Percentiles rank a stretch among this genome's conserved stretches.
Evolutionary conservation across 2,329 filamentous ascomycete genomes (phyloP).

Genomic region (Tolypocladium tundrense): DNA sequence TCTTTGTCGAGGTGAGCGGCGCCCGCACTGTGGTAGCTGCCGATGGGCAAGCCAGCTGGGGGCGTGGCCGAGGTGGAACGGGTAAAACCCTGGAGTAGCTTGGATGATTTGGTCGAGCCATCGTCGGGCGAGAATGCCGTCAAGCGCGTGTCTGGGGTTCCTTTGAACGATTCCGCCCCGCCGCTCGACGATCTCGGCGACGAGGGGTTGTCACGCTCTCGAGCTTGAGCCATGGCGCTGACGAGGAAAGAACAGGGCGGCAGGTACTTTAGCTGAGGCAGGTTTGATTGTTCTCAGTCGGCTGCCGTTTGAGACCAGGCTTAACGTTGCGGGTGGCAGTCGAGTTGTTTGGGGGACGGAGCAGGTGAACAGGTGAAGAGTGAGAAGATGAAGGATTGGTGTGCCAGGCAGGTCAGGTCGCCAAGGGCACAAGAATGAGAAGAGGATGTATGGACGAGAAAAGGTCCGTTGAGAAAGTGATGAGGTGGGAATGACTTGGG

Average conservation of each 20-base stretch:
- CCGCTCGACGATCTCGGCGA: conserved; percentile 43
- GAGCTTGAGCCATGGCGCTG: conserved; percentile 26
- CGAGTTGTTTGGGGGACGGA: not conserved
- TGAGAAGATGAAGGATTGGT: not conserved
- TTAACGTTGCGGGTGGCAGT: not conserved
- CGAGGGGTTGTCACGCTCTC: conserved; percentile 27
- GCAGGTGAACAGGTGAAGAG: not conserved
- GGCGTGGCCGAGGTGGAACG: conserved; percentile 18
- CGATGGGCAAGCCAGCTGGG: conserved; percentile 14
- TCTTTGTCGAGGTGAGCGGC: conserved; percentile 31
- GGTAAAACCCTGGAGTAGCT: conserved; percentile 21
- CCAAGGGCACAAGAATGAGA: not conserved
- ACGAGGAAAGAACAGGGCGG: not conserved
- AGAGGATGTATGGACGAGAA: not conserved
- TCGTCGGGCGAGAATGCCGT: conserved; percentile 56
- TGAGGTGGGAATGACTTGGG: not conserved
- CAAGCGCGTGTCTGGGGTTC: conserved; percentile 54
- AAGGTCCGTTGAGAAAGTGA: not conserved
- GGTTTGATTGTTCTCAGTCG: not conserved
- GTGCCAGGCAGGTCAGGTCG: not conserved
- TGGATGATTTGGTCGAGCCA: conserved; percentile 31
- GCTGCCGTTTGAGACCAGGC: not conserved
- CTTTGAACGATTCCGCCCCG: conserved; percentile 45
- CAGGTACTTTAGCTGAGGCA: not conserved
- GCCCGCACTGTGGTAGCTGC: conserved; percentile 12